Evolutionary conservation across 352 stramenopile species (phyloP).

Genomic region (Globisporangium cystogenes): DNA sequence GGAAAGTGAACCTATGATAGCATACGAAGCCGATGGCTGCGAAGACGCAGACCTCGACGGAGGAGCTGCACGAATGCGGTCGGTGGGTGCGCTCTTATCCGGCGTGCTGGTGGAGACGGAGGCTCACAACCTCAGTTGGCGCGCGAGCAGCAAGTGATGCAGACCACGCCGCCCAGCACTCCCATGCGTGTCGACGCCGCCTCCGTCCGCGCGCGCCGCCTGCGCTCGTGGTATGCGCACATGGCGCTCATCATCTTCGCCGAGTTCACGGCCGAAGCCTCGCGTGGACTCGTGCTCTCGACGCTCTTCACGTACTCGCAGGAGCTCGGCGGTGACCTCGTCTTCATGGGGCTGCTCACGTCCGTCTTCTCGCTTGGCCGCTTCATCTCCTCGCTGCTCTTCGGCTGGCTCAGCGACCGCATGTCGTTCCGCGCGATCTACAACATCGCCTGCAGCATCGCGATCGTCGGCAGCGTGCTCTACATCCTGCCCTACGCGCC

Average conservation of each 20-base stretch:
- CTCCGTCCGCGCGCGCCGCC: neutral
- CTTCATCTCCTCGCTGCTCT: slow-evolving; percentile 54
- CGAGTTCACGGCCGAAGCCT: slow-evolving; percentile 53
- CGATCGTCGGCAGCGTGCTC: slow-evolving; percentile 46
- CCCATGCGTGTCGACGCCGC: too few species aligned
- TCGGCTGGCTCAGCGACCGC: slow-evolving; percentile 58
- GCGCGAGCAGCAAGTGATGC: too few species aligned
- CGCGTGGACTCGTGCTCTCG: slow-evolving; percentile 54
- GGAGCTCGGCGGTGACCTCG: slow-evolving; percentile 43
- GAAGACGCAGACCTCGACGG: too few species aligned
- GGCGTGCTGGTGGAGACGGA: too few species aligned
- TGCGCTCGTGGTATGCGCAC: slow-evolving; percentile 42
- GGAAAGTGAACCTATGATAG: too few species aligned
- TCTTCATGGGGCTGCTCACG: slow-evolving; percentile 50
- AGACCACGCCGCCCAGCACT: too few species aligned
- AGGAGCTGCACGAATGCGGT: too few species aligned
- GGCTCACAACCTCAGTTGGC: too few species aligned
- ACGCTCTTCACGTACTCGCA: slow-evolving; percentile 65
- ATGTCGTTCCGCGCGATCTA: slow-evolving; percentile 55
- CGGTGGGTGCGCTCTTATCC: too few species aligned
- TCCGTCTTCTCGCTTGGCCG: slow-evolving; percentile 54
- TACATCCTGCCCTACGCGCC: slow-evolving; percentile 49
- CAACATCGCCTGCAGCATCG: slow-evolving; percentile 26
- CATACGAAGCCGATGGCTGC: too few species aligned
- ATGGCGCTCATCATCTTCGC: slow-evolving; percentile 51